Conservation (phyloP, 73 alveolate genomes). For the Paramecium pentaurelia region DNA sequence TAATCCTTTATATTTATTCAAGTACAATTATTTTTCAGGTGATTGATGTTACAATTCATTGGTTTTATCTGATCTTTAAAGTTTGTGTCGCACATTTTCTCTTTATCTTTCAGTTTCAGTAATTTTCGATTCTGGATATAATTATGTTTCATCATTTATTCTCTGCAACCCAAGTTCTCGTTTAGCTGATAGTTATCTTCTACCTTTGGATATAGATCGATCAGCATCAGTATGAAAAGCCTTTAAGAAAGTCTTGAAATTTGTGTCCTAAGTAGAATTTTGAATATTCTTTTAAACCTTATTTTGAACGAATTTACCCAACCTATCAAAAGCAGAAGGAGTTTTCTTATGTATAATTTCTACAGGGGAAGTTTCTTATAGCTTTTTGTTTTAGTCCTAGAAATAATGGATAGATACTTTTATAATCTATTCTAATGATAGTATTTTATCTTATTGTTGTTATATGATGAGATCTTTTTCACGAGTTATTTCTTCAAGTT, state of each 20-base stretch:
- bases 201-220: neutral
- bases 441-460: neutral
- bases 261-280: neutral
- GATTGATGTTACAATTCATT: neutral
- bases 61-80: neutral
- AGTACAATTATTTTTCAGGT: neutral
- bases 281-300: neutral
- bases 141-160: neutral
- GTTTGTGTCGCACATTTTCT: neutral
- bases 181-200: neutral
- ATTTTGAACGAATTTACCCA: neutral
- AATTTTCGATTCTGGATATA: neutral
- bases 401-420: neutral
- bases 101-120: neutral
- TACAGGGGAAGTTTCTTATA: neutral
- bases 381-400: neutral
- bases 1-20: neutral
- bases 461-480: neutral
- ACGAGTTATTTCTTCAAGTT: neutral
- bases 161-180: neutral
- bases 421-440: neutral
- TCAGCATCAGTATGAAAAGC: neutral
- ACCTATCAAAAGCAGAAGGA: neutral
- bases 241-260: neutral
- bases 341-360: neutral